phyloP scores from a whole-genome alignment of 306 rosid genomes.

The Arachis stenosperma region DNA sequence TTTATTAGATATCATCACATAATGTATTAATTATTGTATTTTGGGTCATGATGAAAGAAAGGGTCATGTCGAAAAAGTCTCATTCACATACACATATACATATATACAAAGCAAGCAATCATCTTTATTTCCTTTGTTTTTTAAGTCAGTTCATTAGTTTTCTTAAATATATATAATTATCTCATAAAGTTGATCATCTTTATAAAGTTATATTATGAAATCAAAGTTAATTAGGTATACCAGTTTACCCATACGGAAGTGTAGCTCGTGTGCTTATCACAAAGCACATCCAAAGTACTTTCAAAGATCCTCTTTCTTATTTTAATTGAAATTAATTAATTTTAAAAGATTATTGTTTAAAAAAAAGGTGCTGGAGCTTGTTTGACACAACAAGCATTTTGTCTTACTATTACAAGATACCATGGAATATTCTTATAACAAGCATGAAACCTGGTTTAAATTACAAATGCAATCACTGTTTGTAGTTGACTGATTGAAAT shows the following conservation, averaged over 20 bases:
- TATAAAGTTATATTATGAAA: slow-evolving; percentile 21
- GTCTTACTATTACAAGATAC: slow-evolving; percentile 6
- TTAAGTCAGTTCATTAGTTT: slow-evolving; percentile 21
- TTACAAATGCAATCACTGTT: no score
- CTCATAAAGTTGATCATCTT: slow-evolving; percentile 33
- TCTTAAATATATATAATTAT: slow-evolving; percentile 25
- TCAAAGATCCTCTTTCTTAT: slow-evolving; percentile 3
- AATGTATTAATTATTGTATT: neutral
- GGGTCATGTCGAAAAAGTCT: slow-evolving; percentile 30
- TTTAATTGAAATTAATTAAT: no score
- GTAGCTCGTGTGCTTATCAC: slow-evolving; percentile 37
- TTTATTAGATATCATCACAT: no score
- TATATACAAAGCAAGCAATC: neutral
- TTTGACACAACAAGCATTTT: slow-evolving; percentile 3
- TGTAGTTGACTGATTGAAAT: no score
- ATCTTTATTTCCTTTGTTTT: neutral
- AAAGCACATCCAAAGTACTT: slow-evolving; percentile 1
- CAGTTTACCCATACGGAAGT: slow-evolving; percentile 29
- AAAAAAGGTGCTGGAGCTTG: neutral
- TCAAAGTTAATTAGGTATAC: slow-evolving; percentile 26
- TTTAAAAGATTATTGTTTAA: no score
- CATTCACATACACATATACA: slow-evolving; percentile 18
- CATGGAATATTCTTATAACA: slow-evolving; percentile 13
- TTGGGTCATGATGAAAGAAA: slow-evolving; percentile 4
- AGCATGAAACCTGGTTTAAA: neutral